Conservation (phyloP, 768 basidiomycete species). For the Mycena alexandri region DNA sequence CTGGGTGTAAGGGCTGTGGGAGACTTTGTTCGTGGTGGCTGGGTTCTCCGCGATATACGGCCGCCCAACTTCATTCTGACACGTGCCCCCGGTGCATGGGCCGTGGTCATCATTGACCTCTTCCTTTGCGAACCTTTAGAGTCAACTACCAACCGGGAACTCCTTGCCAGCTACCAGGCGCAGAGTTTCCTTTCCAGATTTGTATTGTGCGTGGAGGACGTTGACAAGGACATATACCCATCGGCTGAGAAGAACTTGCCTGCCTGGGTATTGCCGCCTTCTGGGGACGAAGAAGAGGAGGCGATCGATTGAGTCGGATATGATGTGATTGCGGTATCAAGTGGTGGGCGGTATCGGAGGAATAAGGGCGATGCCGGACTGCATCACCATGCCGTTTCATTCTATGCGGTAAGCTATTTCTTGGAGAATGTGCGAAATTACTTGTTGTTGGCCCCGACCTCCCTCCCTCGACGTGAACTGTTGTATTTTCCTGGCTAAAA, state of each 20-base stretch:
- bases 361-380: too few species aligned
- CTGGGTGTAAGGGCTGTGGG: conserved; percentile 14
- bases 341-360: too few species aligned
- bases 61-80: conserved; percentile 24
- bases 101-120: conserved; percentile 26
- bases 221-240: conserved; percentile 10
- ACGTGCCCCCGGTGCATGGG: conserved; percentile 16
- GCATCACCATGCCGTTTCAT: too few species aligned
- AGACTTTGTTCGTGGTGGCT: conserved; percentile 20
- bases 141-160: conserved; percentile 15
- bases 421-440: too few species aligned
- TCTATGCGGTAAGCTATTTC: too few species aligned
- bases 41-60: conserved; percentile 22
- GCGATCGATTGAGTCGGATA: conserved; percentile 20
- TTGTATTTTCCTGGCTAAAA: too few species aligned
- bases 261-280: conserved; percentile 5
- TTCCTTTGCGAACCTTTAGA: conserved; percentile 19
- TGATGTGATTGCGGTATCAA: too few species aligned
- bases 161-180: conserved; percentile 9
- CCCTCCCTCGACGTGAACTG: too few species aligned
- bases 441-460: too few species aligned
- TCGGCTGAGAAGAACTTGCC: conserved; percentile 21
- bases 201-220: conserved; percentile 9
- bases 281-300: conserved; percentile 18
- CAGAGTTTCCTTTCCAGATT: conserved; percentile 13